phyloP scores from a whole-genome alignment of 176 grass and related monocot species.

The Tuctoria greenei region DNA sequence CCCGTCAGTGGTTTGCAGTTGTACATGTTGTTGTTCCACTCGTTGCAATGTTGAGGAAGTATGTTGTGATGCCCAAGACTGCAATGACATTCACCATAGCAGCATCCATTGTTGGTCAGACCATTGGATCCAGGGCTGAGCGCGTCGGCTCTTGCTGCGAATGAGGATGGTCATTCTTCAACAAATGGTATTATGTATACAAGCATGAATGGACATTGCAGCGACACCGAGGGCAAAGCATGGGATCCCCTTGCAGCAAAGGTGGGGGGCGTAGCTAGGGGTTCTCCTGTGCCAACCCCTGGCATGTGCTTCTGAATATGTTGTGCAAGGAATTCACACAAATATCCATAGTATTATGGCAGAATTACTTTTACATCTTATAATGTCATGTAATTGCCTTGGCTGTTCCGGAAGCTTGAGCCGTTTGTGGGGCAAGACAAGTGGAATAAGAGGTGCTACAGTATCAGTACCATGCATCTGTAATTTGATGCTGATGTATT shows the following conservation, averaged over 20 bases:
- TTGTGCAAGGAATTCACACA: background rate
- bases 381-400: slow-evolving; percentile 40
- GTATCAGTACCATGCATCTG: background rate
- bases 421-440: background rate
- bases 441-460: slow-evolving; percentile 46
- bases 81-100: slow-evolving; percentile 92
- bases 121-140: slow-evolving; percentile 83
- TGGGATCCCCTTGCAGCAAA: slow-evolving; percentile 65
- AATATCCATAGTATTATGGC: background rate
- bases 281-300: slow-evolving; percentile 34
- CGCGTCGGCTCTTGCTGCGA: slow-evolving; percentile 47
- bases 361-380: background rate
- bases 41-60: slow-evolving; percentile 93
- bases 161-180: background rate
- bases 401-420: background rate
- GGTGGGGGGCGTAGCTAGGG: slow-evolving; percentile 5
- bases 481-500: slow-evolving; percentile 35
- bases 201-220: slow-evolving; percentile 43
- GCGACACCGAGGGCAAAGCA: slow-evolving; percentile 35
- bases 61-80: slow-evolving; percentile 80
- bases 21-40: slow-evolving; percentile 84
- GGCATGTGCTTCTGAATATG: slow-evolving; percentile 58
- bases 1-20: slow-evolving; percentile 85
- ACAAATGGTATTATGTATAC: slow-evolving; percentile 17
- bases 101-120: slow-evolving; percentile 90